Percentiles rank a stretch among this genome's conserved stretches.
These are phyloP conservation scores for Clathrospora elynae DNA, from an alignment of 2,329 filamentous ascomycete species.

Conservation along the genomic window DNA sequence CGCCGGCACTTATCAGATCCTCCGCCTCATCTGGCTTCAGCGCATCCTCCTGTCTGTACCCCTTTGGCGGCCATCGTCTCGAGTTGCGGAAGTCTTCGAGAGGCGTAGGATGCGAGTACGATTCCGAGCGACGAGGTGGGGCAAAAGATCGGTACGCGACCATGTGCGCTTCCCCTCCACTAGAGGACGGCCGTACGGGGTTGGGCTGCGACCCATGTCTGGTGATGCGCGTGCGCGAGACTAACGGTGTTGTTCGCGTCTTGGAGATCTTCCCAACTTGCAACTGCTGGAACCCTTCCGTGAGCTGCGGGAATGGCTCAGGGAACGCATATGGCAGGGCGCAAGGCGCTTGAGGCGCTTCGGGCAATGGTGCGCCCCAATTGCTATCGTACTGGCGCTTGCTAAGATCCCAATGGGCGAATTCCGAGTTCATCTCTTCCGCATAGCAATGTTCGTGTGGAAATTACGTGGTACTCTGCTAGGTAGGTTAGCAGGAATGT, in stretches of 20 bases:
- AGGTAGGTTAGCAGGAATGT: constrained; percentile 33
- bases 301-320: constrained; percentile 31
- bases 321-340: constrained; percentile 36
- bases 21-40: constrained; percentile 43
- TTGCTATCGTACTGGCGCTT: constrained; percentile 39
- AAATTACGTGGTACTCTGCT: constrained; percentile 28
- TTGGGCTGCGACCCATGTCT: constrained; percentile 46
- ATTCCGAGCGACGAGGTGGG: constrained; percentile 38
- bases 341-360: constrained; percentile 29
- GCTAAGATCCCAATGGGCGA: constrained; percentile 41
- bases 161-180: constrained; percentile 38
- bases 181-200: constrained; percentile 39
- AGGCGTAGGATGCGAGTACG: constrained; percentile 45
- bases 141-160: constrained; percentile 31
- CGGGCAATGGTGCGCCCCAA: constrained; percentile 32
- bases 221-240: constrained; percentile 41
- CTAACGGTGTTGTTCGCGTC: constrained; percentile 43
- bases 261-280: constrained; percentile 35
- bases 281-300: constrained; percentile 32
- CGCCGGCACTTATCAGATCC: constrained; percentile 47
- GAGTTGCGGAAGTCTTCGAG: constrained; percentile 46
- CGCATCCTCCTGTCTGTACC: constrained; percentile 42
- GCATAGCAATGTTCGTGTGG: constrained; percentile 40
- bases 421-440: constrained; percentile 47
- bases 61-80: constrained; percentile 49